Evolutionary conservation across 805 yeast genomes (phyloP).

Genomic region (Grigorovia humatica): DNA sequence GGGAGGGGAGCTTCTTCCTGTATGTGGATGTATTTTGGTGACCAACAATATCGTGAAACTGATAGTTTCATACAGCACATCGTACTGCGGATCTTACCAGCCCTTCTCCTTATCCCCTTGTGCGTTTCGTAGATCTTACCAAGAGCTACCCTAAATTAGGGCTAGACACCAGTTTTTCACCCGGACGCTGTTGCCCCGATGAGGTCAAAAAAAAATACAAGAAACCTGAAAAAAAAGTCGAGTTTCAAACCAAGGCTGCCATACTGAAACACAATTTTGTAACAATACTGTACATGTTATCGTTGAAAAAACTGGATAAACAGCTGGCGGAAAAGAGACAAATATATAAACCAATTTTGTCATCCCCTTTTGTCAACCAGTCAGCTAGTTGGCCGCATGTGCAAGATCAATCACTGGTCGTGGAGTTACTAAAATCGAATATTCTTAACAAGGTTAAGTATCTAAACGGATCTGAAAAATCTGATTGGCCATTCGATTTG

Average conservation of each 20-base stretch:
- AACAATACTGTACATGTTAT: conserved; percentile 1
- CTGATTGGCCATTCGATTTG: conserved; percentile 16
- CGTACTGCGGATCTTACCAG: no score
- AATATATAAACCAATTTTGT: conserved; percentile 54
- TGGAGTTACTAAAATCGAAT: conserved; percentile 30
- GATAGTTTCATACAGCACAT: no score
- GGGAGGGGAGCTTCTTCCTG: neutral
- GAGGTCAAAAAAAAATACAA: no score
- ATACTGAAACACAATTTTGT: no score
- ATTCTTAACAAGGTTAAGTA: conserved; percentile 29
- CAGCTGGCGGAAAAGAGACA: conserved; percentile 35
- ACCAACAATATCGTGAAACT: neutral
- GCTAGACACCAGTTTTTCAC: no score
- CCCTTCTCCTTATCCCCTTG: no score
- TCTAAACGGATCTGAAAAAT: conserved; percentile 9
- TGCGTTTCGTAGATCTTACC: no score
- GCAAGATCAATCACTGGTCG: conserved; percentile 30
- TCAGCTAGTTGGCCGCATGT: conserved; percentile 33
- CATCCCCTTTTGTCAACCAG: conserved; percentile 49
- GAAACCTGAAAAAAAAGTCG: no score
- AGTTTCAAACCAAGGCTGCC: no score
- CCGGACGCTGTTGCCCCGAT: no score
- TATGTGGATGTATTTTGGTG: neutral
- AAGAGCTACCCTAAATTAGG: no score
- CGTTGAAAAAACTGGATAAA: conserved; percentile 38